Base-by-base conservation (phyloP, 2,329 filamentous ascomycete species). In the Pseudogymnoascus sp. region DNA sequence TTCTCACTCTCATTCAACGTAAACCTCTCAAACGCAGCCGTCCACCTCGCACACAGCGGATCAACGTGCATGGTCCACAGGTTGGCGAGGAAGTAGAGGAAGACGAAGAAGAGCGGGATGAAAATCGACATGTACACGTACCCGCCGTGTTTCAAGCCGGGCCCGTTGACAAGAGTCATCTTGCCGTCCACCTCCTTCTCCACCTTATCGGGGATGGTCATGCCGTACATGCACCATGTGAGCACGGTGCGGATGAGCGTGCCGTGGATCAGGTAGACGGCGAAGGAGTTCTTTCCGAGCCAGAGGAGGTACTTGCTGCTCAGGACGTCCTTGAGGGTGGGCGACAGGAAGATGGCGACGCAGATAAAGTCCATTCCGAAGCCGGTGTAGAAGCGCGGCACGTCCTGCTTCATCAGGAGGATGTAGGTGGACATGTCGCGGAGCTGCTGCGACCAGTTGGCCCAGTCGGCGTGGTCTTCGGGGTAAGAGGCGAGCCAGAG, bases 241-340 rank as follows among this genome's bases (percentile, higher is more conserved):
- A 87, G 74, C 6, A 86, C 70, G 22, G 79, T 81, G 61, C 84
- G 80, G 66, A 86, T 78, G 30, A 87, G 75, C 0, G 81, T 79
- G 41, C 84, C 85, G 71, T 87, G 85, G 18, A 87, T 73, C 6
- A 87, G 77, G 67, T 87, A 87, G 12, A 87, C 81, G 1, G 84
- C 83, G 67, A 86, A 86, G 47, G 81, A 84, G 72, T 86, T 80
- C 67, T 81, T 82, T 47, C 85, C 85, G 11, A 87, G 78, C 79
- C 83, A 87, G 47, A 84, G 76, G 43, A 87, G 78, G 60, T 78
- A 76, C 33, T 77, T 78, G 62, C 78, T 79, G 3, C 81, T 81
- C 2, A 87, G 76, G 0, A 81, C 65, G 58, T 76, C 77, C 63
- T 84, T 83, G 30, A 81, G 72, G 28, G 72, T 70, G 1, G 77